Conservation (phyloP, 2,329 filamentous ascomycete genomes). For the Claviceps cyperi region DNA sequence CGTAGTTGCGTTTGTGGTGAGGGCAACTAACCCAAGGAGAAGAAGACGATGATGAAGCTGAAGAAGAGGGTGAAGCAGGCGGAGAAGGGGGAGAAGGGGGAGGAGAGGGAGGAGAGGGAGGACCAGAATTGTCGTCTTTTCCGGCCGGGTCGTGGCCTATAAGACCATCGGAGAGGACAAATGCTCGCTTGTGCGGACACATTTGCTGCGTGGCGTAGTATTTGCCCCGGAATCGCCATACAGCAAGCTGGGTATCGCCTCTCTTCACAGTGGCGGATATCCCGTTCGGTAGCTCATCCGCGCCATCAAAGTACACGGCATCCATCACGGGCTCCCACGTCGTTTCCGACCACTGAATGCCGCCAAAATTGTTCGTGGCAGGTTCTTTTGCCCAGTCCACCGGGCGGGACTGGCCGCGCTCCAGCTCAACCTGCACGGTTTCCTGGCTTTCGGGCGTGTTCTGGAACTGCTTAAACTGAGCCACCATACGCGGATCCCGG, state of each 20-base stretch:
- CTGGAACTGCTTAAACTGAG: slow-evolving; percentile 67
- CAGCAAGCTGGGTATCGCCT: slow-evolving; percentile 75
- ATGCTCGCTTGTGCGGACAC: slow-evolving; percentile 85
- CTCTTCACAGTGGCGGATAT: slow-evolving; percentile 68
- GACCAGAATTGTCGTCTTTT: slow-evolving; percentile 11
- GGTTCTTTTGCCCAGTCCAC: slow-evolving; percentile 62
- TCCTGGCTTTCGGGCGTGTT: slow-evolving; percentile 63
- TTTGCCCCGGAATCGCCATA: slow-evolving; percentile 68
- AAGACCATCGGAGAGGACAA: slow-evolving; percentile 75
- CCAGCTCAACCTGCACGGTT: slow-evolving; percentile 53
- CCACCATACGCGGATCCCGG: slow-evolving; percentile 49
- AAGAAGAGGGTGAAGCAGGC: too few relatives aligned
- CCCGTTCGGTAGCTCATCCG: slow-evolving; percentile 51
- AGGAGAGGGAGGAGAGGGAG: too few relatives aligned
- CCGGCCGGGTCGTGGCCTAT: slow-evolving; percentile 40
- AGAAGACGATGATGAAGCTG: neutral
- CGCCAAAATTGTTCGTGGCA: slow-evolving; percentile 57
- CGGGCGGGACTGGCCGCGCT: slow-evolving; percentile 60
- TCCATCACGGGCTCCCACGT: slow-evolving; percentile 71
- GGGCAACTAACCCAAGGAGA: slow-evolving; percentile 75
- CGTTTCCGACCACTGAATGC: slow-evolving; percentile 45
- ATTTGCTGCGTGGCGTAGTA: slow-evolving; percentile 87
- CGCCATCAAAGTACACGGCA: slow-evolving; percentile 50
- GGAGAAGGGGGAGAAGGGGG: too few relatives aligned
- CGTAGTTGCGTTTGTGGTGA: slow-evolving; percentile 80